Conservation (phyloP, 805 yeast species). For the Candida arabinofermentans region DNA sequence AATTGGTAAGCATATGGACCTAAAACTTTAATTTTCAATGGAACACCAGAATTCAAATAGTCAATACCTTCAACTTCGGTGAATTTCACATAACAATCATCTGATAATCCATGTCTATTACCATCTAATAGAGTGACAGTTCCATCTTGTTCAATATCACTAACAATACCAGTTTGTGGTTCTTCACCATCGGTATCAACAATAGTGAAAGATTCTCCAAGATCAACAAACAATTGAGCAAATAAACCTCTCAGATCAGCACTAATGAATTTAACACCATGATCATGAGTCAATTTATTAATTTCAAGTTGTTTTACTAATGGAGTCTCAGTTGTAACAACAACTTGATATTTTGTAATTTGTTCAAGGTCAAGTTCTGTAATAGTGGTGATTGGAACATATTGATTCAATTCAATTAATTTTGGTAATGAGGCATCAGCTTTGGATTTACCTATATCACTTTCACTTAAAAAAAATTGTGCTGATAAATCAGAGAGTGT, state of each 20-base stretch:
- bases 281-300: constrained; percentile 68
- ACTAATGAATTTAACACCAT: constrained; percentile 73
- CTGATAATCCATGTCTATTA: constrained; percentile 88
- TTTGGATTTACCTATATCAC: constrained; percentile 74
- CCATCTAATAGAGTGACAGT: constrained; percentile 93
- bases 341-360: constrained; percentile 63
- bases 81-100: constrained; percentile 86
- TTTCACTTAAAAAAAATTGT: constrained; percentile 74
- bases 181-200: constrained; percentile 92
- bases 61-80: constrained; percentile 80
- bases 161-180: constrained; percentile 79
- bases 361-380: constrained; percentile 50
- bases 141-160: constrained; percentile 84
- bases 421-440: constrained; percentile 66
- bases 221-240: constrained; percentile 85
- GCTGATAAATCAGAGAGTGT: constrained; percentile 72
- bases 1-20: constrained; percentile 91
- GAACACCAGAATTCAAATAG: constrained; percentile 66
- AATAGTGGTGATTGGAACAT: constrained; percentile 79
- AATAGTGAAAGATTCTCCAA: constrained; percentile 77
- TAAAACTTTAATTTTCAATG: constrained; percentile 73
- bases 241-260: constrained; percentile 85
- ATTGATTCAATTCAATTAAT: constrained; percentile 79
- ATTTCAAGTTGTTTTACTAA: constrained; percentile 72
- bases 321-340: constrained; percentile 75